These are phyloP conservation scores for Crepidotus sp. DNA, from an alignment of 1,284 basidiomycete species.

Conservation along the genomic window DNA sequence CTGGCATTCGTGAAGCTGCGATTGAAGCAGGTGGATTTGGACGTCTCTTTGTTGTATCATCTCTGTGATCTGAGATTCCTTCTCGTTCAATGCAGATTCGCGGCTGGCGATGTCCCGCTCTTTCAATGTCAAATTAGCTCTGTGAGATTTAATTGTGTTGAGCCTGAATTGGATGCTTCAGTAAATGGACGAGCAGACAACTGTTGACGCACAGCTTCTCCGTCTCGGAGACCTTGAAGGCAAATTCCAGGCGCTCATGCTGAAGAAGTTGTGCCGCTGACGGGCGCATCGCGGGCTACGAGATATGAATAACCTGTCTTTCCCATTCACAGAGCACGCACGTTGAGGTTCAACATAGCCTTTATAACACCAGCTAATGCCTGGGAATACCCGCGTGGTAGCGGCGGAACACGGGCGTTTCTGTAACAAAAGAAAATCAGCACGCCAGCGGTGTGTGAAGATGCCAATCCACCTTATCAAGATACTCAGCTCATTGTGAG, in stretches of 20 bases:
- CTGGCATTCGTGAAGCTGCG: conserved; percentile 30
- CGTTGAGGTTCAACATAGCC: conserved; percentile 80
- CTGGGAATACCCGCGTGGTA: conserved; percentile 76
- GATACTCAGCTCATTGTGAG: conserved; percentile 76
- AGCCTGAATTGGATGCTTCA: conserved; percentile 35
- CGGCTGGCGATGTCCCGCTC: conserved; percentile 62
- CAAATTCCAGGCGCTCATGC: conserved; percentile 68
- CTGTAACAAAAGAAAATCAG: conserved; percentile 30
- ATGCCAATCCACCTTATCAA: conserved; percentile 54
- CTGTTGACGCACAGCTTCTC: conserved; percentile 59
- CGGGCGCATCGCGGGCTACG: conserved; percentile 73
- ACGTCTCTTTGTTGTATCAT: conserved; percentile 48
- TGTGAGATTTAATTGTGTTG: conserved; percentile 53
- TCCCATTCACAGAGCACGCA: conserved; percentile 25
- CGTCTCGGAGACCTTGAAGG: conserved; percentile 64
- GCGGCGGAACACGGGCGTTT: conserved; percentile 78
- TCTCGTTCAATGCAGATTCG: conserved; percentile 46
- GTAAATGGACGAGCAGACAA: conserved; percentile 1
- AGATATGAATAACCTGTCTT: conserved; percentile 1
- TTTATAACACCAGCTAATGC: conserved; percentile 68
- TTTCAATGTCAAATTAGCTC: conserved; percentile 41
- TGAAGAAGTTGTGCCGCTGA: conserved; percentile 72
- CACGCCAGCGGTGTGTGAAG: background rate
- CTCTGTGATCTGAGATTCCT: conserved; percentile 41
- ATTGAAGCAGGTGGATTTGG: conserved; percentile 37